Percentiles rank a stretch among this genome's conserved stretches.
phyloP scores from a whole-genome alignment of 352 stramenopile species.

The Phytopythium vexans region DNA sequence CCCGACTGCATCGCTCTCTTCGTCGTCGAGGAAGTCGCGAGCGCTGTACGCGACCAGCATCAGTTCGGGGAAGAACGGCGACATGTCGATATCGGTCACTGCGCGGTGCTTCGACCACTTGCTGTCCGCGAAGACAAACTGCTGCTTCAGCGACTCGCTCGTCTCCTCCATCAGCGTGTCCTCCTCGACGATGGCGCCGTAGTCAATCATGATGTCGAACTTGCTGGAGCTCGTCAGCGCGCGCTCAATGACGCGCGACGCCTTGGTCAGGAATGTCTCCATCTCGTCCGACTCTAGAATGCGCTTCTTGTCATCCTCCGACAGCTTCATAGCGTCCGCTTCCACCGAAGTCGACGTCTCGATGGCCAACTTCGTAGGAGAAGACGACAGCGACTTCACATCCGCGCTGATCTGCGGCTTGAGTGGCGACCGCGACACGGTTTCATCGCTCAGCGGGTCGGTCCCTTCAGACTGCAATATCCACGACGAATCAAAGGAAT shows the following conservation, averaged over 20 bases:
- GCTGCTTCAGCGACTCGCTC: slow-evolving; percentile 67
- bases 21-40: slow-evolving; percentile 69
- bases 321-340: slow-evolving; percentile 19
- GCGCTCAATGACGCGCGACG: slow-evolving; percentile 77
- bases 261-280: slow-evolving; percentile 73
- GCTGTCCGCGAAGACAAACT: slow-evolving; percentile 67
- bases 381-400: slow-evolving; percentile 25
- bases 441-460: slow-evolving; percentile 18
- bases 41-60: slow-evolving; percentile 65
- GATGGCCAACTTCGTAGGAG: slow-evolving; percentile 41
- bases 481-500: not conserved
- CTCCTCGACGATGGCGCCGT: slow-evolving; percentile 66
- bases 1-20: slow-evolving; percentile 49
- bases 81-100: slow-evolving; percentile 81
- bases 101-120: slow-evolving; percentile 83
- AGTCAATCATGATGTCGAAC: slow-evolving; percentile 86
- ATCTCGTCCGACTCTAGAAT: slow-evolving; percentile 74
- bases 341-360: slow-evolving; percentile 32
- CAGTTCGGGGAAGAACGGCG: slow-evolving; percentile 81
- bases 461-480: slow-evolving; percentile 12
- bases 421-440: slow-evolving; percentile 17
- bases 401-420: slow-evolving; percentile 32
- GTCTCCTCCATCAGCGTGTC: slow-evolving; percentile 51
- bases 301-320: slow-evolving; percentile 58
- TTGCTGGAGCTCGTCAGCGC: slow-evolving; percentile 72